Percentiles rank a stretch among this genome's conserved stretches.
Evolutionary conservation across 805 yeast species (phyloP).

Genomic region (Zygosaccharomyces lentus): DNA sequence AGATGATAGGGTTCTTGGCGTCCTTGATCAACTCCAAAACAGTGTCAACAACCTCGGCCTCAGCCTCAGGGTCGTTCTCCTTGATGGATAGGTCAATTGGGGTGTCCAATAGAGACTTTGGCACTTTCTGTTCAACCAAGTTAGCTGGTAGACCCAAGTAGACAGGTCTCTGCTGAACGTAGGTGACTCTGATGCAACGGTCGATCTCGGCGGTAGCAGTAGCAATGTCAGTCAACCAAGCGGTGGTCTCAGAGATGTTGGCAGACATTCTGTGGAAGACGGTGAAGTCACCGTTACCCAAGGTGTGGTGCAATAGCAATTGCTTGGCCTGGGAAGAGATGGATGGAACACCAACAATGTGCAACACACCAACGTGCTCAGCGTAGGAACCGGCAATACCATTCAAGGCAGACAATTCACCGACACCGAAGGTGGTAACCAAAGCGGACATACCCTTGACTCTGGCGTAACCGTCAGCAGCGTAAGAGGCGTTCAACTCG

Average conservation of each 20-base stretch:
- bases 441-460: constrained; percentile 70
- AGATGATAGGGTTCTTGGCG: constrained; percentile 66
- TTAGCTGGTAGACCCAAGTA: constrained; percentile 81
- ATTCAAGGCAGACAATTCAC: constrained; percentile 78
- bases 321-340: constrained; percentile 67
- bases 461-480: constrained; percentile 86
- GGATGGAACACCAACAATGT: constrained; percentile 84
- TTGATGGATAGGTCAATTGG: constrained; percentile 60
- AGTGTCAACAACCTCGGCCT: constrained; percentile 55
- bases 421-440: constrained; percentile 87
- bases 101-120: constrained; percentile 50
- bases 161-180: constrained; percentile 70
- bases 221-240: constrained; percentile 56
- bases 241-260: constrained; percentile 63
- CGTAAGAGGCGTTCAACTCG: constrained; percentile 77
- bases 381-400: constrained; percentile 88
- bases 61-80: constrained; percentile 58
- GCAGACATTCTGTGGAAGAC: constrained; percentile 77
- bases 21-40: constrained; percentile 48
- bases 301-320: constrained; percentile 73
- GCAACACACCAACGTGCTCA: constrained; percentile 81
- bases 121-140: constrained; percentile 62
- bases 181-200: constrained; percentile 68
- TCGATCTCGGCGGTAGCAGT: constrained; percentile 71
- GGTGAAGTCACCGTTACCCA: constrained; percentile 78